These are phyloP conservation scores for Mycena albidolilacea DNA, from an alignment of 768 basidiomycete species.

Conservation along the genomic window DNA sequence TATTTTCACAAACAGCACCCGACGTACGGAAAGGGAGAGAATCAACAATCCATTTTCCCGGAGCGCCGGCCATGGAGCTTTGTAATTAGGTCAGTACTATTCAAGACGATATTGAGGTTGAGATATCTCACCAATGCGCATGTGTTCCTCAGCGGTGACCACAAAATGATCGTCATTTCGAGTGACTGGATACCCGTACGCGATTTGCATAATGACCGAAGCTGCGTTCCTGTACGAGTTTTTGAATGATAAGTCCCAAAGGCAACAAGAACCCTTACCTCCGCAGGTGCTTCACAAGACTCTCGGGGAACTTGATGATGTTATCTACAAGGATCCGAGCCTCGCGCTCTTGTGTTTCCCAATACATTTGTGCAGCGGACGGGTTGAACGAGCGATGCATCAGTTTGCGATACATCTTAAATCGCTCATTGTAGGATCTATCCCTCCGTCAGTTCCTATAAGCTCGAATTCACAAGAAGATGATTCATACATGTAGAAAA, in stretches of 20 bases:
- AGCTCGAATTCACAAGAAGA: background rate
- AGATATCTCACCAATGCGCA: slow-evolving; percentile 10
- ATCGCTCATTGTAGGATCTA: slow-evolving; percentile 35
- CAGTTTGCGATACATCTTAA: slow-evolving; percentile 36
- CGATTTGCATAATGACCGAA: slow-evolving; percentile 35
- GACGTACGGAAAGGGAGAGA: slow-evolving; percentile 46
- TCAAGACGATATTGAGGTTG: background rate
- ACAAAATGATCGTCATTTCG: slow-evolving; percentile 33
- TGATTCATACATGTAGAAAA: slow-evolving; percentile 36
- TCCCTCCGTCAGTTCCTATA: too few species aligned
- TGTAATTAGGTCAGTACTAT: too few species aligned
- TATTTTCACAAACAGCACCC: background rate
- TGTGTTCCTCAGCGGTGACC: slow-evolving; percentile 44
- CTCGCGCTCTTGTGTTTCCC: slow-evolving; percentile 27
- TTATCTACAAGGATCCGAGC: slow-evolving; percentile 28
- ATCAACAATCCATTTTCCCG: slow-evolving; percentile 57
- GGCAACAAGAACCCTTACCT: slow-evolving; percentile 3
- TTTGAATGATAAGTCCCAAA: background rate
- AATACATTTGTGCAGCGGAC: slow-evolving; percentile 24
- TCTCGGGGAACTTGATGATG: slow-evolving; percentile 21
- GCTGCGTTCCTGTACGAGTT: slow-evolving; percentile 24
- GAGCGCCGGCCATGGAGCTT: slow-evolving; percentile 21
- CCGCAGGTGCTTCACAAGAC: slow-evolving; percentile 21
- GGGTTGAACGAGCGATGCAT: slow-evolving; percentile 34
- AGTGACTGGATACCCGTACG: slow-evolving; percentile 34